Evolutionary conservation across 2,329 filamentous ascomycete genomes (phyloP).

Genomic region (Aspergillus costaricaensis): DNA sequence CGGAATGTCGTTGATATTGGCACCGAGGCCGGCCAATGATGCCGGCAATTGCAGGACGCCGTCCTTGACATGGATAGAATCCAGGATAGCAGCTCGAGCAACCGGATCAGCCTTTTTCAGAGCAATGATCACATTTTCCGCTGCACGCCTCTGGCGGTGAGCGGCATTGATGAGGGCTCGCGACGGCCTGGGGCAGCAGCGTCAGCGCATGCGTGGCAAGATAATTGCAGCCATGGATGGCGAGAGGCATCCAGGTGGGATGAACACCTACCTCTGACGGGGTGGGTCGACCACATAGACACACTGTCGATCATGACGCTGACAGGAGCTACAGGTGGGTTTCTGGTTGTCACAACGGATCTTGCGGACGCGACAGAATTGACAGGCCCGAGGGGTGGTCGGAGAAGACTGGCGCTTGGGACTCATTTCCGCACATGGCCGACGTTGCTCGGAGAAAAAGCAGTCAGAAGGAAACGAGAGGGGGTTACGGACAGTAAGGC

Average conservation of each 20-base stretch:
- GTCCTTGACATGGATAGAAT: not conserved
- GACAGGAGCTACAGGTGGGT: conserved; percentile 5
- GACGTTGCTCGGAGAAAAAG: not conserved
- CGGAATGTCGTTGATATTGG: not conserved
- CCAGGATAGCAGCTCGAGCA: not conserved
- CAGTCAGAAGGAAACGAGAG: not conserved
- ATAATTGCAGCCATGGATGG: not conserved
- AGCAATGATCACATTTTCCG: not conserved
- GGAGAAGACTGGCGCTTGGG: not conserved
- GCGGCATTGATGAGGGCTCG: not conserved
- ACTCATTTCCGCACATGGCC: conserved; percentile 2
- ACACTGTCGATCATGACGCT: conserved; percentile 2
- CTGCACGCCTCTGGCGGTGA: not conserved
- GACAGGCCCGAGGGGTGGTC: conserved; percentile 5
- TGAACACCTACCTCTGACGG: conserved; percentile 1
- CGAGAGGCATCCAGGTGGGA: not conserved
- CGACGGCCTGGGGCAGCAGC: not conserved
- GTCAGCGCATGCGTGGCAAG: not conserved
- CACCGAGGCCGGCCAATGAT: not conserved
- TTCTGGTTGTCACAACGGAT: conserved; percentile 11
- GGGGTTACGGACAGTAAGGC: not conserved
- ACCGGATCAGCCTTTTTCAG: not conserved
- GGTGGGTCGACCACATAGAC: conserved; percentile 6
- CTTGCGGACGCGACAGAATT: conserved; percentile 12
- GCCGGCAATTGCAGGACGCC: not conserved